Evolutionary conservation across 306 rosid species (phyloP), one percentile per base, ranked within the genome.

Genomic region (Begonia loranthoides): DNA sequence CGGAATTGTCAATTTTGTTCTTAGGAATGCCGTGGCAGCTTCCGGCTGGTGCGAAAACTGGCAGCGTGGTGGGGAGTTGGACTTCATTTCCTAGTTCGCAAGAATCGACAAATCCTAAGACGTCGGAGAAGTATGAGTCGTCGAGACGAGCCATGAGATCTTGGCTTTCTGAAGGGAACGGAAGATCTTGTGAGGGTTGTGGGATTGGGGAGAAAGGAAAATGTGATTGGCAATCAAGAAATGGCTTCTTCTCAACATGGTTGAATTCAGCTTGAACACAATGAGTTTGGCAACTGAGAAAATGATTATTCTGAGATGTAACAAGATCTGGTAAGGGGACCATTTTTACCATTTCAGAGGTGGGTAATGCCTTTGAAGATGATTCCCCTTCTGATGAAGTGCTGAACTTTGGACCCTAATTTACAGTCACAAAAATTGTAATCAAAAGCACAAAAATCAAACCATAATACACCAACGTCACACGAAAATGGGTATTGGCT

Each of bases 301-400:
- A 45, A 22, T 28, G 2, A 28, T 28, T 28, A 28, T 66, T 64
- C 4, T 4, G n/a, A 15, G 83, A 45, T 60, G 63, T 66, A 19
- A 70, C 68, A 49, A 58, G 81, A 68, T 87, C 94, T 1, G 75
- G 78, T 17, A 79, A 57, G 17, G 79, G 62, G 50, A 76, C 70
- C 81, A 74, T 87, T 73, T 73, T 71, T 43, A 74, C 60, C 14
- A 39, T 52, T 36, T 66, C 73, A 0, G 74, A 60, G 63, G 65
- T 67, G 13, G 57, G 64, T 52, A 62, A 64, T 46, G 72, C 70
- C 60, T 52, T 73, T 15, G 73, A 60, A 16, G 81, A 73, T 16
- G 75, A 48, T 55, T 79, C 96, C 52, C 77, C 93, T 60, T 76
- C 86, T n/a, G 83, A 76, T 63, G 72, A 65, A 54, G 76, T 68